Evolutionary conservation across 805 yeast genomes (phyloP).

Genomic region (Monosporozyma unispora): DNA sequence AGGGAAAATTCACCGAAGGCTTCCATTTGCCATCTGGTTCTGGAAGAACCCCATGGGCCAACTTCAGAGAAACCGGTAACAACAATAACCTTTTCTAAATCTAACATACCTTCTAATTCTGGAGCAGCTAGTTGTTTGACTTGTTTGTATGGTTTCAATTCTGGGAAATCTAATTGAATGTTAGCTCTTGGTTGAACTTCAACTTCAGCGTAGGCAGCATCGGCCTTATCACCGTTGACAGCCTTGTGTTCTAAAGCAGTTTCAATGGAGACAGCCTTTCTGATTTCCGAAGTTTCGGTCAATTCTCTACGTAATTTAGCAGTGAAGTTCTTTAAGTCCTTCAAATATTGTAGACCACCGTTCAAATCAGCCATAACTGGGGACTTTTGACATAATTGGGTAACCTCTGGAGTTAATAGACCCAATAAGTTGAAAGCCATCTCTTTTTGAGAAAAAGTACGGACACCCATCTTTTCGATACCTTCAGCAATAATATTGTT

Average conservation of each 20-base stretch:
- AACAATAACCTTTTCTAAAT: conserved; percentile 84
- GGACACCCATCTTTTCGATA: conserved; percentile 88
- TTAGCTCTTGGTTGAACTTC: conserved; percentile 89
- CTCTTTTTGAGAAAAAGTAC: conserved; percentile 97
- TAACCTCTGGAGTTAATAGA: conserved; percentile 77
- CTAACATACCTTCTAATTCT: conserved; percentile 81
- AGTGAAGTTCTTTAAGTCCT: conserved; percentile 83
- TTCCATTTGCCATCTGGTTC: conserved; percentile 99
- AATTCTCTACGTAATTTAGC: conserved; percentile 60
- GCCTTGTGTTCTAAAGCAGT: conserved; percentile 75
- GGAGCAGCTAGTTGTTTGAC: conserved; percentile 56
- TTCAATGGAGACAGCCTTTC: conserved; percentile 93
- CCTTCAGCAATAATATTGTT: conserved; percentile 98
- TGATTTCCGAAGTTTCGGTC: conserved; percentile 78
- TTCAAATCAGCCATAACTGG: conserved; percentile 98
- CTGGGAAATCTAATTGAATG: conserved; percentile 89
- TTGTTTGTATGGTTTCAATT: conserved; percentile 65
- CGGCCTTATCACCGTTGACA: conserved; percentile 81
- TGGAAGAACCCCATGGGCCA: conserved; percentile 98
- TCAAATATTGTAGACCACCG: conserved; percentile 95
- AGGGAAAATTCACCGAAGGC: conserved; percentile 87
- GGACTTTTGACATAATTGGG: conserved; percentile 77
- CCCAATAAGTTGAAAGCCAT: conserved; percentile 99
- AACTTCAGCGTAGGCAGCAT: conserved; percentile 71
- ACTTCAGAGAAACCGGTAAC: conserved; percentile 98